A percentile compares a stretch with the other conserved stretches of the same genome.
Conservation (phyloP, 805 yeast species). For the Candida cerambycidarum region DNA sequence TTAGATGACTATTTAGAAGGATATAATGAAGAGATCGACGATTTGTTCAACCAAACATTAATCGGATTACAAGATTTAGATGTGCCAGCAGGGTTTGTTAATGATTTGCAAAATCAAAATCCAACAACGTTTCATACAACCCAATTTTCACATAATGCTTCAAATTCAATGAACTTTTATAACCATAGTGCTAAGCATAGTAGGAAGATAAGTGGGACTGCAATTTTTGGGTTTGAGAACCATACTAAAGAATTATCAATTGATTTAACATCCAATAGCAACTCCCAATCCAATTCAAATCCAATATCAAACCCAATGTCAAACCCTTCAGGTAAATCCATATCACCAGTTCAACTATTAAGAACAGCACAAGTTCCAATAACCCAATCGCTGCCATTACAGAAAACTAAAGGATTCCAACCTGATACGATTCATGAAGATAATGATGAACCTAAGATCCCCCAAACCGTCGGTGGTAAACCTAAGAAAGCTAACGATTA, state of each 20-base stretch:
- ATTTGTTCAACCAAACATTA: constrained; percentile 55
- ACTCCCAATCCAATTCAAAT: constrained; percentile 10
- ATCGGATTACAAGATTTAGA: constrained; percentile 60
- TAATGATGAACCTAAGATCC: constrained; percentile 5
- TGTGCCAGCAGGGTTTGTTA: constrained; percentile 50
- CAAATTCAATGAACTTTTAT: constrained; percentile 14
- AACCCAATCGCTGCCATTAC: constrained; percentile 10
- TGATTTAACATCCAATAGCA: constrained; percentile 33
- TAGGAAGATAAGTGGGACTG: constrained; percentile 74
- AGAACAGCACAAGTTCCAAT: constrained; percentile 4
- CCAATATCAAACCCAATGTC: constrained; percentile 4
- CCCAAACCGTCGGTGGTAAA: constrained; percentile 13
- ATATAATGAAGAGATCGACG: constrained; percentile 53
- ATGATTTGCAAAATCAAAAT: constrained; percentile 17
- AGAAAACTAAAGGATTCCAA: constrained; percentile 7
- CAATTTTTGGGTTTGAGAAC: constrained; percentile 70
- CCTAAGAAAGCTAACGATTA: constrained; percentile 35
- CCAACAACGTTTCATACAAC: constrained; percentile 2
- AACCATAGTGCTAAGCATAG: constrained; percentile 41
- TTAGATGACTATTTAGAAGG: constrained; percentile 46
- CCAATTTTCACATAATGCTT: constrained; percentile 9
- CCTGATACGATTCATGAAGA: constrained; percentile 13
- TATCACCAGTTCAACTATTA: constrained; percentile 35
- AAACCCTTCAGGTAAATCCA: constrained; percentile 22
- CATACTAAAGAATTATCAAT: constrained; percentile 65